Evolutionary conservation across 257 asterid species (phyloP), one percentile per base, ranked within the genome.

Genomic region (Jacaranda copaia): DNA sequence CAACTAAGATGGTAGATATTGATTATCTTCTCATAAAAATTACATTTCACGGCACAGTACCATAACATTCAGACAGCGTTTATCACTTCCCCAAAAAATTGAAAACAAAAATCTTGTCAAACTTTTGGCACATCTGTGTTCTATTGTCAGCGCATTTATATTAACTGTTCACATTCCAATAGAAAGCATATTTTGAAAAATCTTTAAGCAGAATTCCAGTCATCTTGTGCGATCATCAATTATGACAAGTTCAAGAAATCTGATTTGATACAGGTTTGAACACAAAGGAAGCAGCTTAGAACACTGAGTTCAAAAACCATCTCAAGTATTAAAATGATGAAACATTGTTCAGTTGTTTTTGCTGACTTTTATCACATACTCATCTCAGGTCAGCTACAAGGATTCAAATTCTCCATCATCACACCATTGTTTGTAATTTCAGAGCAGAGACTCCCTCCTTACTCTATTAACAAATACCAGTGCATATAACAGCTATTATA

Each of bases 81-180:
- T 77, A 40, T 25, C 56, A 20, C 66, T 68, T 64, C 20, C 16
- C 52, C 25, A 6, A 19, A 13, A 40, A 70, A 36, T 46, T 46
- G 46, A 77, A 45, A 9, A 69, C 39, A 8, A 40, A 68, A 19
- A 52, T 42, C 35, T 76, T 42, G 38, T 13, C 75, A 20, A 78
- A 39, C 72, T 6, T 64, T 56, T 66, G 70, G 40, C 57, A 49
- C 53, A 51, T 7, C 62, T 25, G 15, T 20, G 59, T 49, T 19
- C 14, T 8, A 43, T 46, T 39, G 35, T 19, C 39, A n/a, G 68
- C 39, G 13, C 20, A 65, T 13, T 13, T 1, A 40, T 58, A 48
- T 19, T 15, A 40, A 58, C 68, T 36, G 38, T 2, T 39, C 38
- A 25, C 4, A 3, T 16, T 42, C 6, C 40, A 38, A 77, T 43